These are phyloP conservation scores for Lonicera japonica DNA, from an alignment of 129 eudicot species.

Conservation along the genomic window DNA sequence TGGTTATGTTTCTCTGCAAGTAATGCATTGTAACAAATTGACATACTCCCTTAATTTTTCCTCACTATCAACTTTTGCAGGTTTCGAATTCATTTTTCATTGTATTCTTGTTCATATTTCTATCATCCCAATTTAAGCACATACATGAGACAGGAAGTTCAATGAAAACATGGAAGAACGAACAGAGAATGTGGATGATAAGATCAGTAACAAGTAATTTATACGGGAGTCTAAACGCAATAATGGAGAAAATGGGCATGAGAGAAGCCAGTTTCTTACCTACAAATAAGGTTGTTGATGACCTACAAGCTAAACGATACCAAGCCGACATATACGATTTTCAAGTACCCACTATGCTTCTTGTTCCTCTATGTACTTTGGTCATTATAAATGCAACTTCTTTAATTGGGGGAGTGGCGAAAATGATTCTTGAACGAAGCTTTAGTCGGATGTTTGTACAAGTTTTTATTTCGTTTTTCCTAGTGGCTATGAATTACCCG, in stretches of 20 bases:
- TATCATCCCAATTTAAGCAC: slow-evolving; percentile 2
- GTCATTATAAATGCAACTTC: slow-evolving; percentile 9
- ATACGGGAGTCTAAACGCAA: slow-evolving; percentile 9
- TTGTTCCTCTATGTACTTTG: slow-evolving; percentile 16
- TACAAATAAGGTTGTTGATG: slow-evolving; percentile 13
- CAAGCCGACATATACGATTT: slow-evolving; percentile 20
- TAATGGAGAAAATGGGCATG: slow-evolving; percentile 6
- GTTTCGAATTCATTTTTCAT: slow-evolving; percentile 10
- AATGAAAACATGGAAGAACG: slow-evolving; percentile 13
- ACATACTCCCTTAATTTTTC: too few relatives aligned
- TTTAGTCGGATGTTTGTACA: neutral
- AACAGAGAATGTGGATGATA: slow-evolving; percentile 19
- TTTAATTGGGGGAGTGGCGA: slow-evolving; percentile 15
- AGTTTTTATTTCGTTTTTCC: slow-evolving; percentile 12
- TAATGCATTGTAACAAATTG: too few relatives aligned
- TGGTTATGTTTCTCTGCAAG: too few relatives aligned
- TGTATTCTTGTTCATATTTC: slow-evolving; percentile 1
- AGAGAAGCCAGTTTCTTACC: neutral
- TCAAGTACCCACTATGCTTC: slow-evolving; percentile 19
- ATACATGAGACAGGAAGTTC: slow-evolving; percentile 6
- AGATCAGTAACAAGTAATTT: slow-evolving; percentile 8
- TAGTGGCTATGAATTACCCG: slow-evolving; percentile 9
- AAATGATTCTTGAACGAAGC: neutral
- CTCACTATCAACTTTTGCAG: slow-evolving; percentile 4
- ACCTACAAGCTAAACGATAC: slow-evolving; percentile 10